Percentiles rank a stretch among this genome's conserved stretches.
Conservation (phyloP, 305 asterid species). For the Fraxinus platypoda region DNA sequence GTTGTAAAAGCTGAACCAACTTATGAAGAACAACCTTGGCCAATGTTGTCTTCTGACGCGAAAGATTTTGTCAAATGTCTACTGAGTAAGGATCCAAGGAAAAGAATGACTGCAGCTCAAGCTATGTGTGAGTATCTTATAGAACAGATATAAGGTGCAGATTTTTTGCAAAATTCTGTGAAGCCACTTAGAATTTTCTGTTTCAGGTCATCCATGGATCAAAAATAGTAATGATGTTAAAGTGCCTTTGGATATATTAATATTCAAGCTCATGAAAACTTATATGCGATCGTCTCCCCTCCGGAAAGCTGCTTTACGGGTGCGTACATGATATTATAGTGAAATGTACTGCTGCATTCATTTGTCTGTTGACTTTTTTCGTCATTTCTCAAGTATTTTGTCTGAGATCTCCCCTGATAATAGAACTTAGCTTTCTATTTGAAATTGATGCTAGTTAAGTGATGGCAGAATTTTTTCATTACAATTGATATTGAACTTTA, state of each 20-base stretch:
- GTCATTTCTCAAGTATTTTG: background rate
- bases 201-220: conserved; percentile 78
- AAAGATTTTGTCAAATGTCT: conserved; percentile 71
- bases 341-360: background rate
- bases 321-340: conserved; percentile 22
- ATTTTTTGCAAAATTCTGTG: background rate
- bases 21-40: conserved; percentile 78
- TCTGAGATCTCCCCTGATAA: background rate
- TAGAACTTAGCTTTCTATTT: background rate
- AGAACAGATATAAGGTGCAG: background rate
- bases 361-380: background rate
- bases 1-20: conserved; percentile 89
- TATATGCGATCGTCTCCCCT: conserved; percentile 72
- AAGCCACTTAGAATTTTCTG: conserved; percentile 15
- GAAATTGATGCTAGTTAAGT: background rate
- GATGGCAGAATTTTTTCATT: background rate
- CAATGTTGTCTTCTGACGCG: conserved; percentile 61
- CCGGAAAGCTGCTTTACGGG: conserved; percentile 68
- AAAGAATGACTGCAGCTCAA: conserved; percentile 96
- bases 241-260: conserved; percentile 54
- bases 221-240: conserved; percentile 35
- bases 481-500: background rate
- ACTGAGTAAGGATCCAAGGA: conserved; percentile 80
- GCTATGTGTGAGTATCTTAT: conserved; percentile 66
- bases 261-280: conserved; percentile 60